Percentiles rank a stretch among this genome's conserved stretches.
These are phyloP conservation scores for Solanum medicagineum DNA, from an alignment of 257 asterid species.

Conservation along the genomic window DNA sequence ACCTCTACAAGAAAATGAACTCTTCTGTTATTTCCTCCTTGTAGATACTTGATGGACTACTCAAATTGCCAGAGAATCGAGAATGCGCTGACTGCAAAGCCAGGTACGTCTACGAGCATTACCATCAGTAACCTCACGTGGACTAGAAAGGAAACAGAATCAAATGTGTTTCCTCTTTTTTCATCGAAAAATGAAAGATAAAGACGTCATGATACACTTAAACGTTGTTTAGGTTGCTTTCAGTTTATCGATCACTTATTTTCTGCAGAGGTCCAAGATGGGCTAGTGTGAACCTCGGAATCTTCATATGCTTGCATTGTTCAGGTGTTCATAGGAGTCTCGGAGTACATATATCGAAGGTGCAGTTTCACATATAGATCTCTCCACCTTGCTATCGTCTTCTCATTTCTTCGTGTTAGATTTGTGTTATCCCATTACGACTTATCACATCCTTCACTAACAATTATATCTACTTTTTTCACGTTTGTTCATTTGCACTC, in stretches of 20 bases:
- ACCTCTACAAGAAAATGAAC: not conserved
- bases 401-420: not conserved
- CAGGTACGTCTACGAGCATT: constrained; percentile 6
- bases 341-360: constrained; percentile 41
- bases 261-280: constrained; percentile 32
- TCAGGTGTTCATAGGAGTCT: constrained; percentile 35
- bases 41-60: constrained; percentile 27
- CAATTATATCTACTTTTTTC: not conserved
- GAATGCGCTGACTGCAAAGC: constrained; percentile 35
- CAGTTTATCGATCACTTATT: not conserved
- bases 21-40: not conserved
- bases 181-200: not conserved
- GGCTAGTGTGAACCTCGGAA: constrained; percentile 38
- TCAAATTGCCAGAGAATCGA: constrained; percentile 27
- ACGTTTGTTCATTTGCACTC: not conserved
- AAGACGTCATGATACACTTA: not conserved
- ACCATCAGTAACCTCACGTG: not conserved
- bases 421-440: not conserved
- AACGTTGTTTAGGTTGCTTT: not conserved
- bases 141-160: not conserved
- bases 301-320: constrained; percentile 35
- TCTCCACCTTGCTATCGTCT: not conserved
- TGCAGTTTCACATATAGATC: not conserved
- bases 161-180: not conserved
- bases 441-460: not conserved